Conservation (phyloP, 2,329 filamentous ascomycete species). For the Penicillium verrucosum region DNA sequence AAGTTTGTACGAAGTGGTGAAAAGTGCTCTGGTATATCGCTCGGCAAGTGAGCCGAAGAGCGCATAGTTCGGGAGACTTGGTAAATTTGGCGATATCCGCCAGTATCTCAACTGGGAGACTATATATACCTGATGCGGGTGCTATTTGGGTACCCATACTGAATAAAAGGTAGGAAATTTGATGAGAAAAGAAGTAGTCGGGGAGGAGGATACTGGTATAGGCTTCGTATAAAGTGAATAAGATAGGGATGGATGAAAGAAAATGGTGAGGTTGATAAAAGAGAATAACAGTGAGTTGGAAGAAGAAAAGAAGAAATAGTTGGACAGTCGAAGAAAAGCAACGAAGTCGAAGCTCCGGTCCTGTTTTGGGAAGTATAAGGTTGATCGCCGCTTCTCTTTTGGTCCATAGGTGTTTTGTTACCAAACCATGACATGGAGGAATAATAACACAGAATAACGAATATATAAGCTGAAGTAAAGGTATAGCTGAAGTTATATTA, state of each 20-base stretch:
- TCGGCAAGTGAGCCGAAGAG: background rate
- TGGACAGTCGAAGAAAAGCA: background rate
- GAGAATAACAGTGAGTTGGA: background rate
- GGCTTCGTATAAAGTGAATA: background rate
- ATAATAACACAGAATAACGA: background rate
- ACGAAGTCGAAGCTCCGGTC: background rate
- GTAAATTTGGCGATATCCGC: background rate
- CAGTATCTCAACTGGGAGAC: background rate
- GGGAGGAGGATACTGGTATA: background rate
- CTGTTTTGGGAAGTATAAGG: background rate
- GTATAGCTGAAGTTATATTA: no score
- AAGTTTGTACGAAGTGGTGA: background rate
- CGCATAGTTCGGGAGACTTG: background rate
- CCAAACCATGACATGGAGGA: background rate
- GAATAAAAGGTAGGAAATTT: background rate
- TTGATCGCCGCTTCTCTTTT: background rate
- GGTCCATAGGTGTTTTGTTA: background rate
- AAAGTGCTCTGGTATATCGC: background rate
- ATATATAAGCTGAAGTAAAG: background rate
- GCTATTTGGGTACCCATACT: background rate
- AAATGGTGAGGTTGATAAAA: background rate
- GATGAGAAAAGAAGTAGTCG: background rate
- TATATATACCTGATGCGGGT: background rate
- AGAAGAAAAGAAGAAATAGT: background rate
- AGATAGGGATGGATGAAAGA: background rate